Conservation (phyloP, 805 yeast species). For the Spathaspora arborariae region DNA sequence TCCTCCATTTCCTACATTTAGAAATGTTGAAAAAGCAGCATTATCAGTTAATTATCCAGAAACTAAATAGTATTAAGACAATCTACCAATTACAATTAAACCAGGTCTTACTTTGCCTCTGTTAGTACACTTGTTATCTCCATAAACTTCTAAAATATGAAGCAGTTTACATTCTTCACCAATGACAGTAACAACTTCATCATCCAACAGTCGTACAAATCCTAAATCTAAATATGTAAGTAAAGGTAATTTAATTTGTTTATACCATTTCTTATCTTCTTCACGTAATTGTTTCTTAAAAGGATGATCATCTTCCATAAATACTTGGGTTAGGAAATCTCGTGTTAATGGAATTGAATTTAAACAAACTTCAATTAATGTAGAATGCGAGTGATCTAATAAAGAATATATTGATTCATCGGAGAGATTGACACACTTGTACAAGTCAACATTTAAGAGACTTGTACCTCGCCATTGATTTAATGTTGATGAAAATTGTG, state of each 20-base stretch:
- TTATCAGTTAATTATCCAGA: constrained; percentile 40
- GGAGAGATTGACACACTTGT: constrained; percentile 62
- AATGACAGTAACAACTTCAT: constrained; percentile 55
- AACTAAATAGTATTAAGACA: constrained; percentile 51
- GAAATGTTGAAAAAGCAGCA: constrained; percentile 59
- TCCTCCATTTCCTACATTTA: constrained; percentile 51
- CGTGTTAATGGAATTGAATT: constrained; percentile 69
- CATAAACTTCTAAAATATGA: constrained; percentile 72
- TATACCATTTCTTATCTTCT: constrained; percentile 10
- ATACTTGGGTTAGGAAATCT: constrained; percentile 44
- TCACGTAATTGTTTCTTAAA: constrained; percentile 6
- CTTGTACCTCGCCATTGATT: constrained; percentile 46
- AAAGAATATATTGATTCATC: constrained; percentile 61
- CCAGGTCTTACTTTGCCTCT: constrained; percentile 50
- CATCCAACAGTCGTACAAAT: constrained; percentile 74
- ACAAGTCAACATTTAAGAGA: constrained; percentile 54
- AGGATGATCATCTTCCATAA: constrained; percentile 31
- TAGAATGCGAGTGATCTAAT: constrained; percentile 56
- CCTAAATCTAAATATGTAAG: constrained; percentile 72
- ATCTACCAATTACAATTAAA: constrained; percentile 68
- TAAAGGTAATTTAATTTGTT: constrained; percentile 43
- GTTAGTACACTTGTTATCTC: constrained; percentile 64
- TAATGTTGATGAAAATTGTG: constrained; percentile 60
- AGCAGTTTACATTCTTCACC: constrained; percentile 60
- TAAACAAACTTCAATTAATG: constrained; percentile 66